A percentile compares a stretch with the other conserved stretches of the same genome.
Evolutionary conservation across 2,329 filamentous ascomycete genomes (phyloP).

Genomic region (Lachnellula arida): DNA sequence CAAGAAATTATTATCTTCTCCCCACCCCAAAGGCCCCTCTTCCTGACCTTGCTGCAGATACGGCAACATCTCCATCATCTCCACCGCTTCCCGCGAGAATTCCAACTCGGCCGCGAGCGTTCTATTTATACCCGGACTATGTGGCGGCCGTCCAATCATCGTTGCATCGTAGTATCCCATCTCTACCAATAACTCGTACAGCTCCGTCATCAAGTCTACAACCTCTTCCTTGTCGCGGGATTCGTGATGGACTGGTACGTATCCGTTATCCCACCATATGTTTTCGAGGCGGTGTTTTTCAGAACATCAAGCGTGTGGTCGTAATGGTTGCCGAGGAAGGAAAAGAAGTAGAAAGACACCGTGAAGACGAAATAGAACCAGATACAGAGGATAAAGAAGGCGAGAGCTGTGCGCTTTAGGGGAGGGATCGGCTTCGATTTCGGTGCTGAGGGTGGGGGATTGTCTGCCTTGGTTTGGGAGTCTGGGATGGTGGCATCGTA

Average conservation of each 20-base stretch:
- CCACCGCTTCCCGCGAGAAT: constrained; percentile 6
- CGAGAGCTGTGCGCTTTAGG: background rate
- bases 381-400: background rate
- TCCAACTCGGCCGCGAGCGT: constrained; percentile 7
- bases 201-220: constrained; percentile 10
- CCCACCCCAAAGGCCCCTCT: background rate
- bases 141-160: constrained; percentile 3
- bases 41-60: constrained; percentile 7
- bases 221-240: constrained; percentile 3
- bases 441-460: background rate
- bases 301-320: background rate
- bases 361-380: background rate
- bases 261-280: background rate
- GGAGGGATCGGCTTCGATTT: background rate
- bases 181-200: constrained; percentile 14
- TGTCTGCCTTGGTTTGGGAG: background rate
- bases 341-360: background rate
- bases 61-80: constrained; percentile 15
- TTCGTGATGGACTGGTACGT: background rate
- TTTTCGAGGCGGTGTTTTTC: background rate
- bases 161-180: constrained; percentile 14
- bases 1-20: constrained; percentile 6
- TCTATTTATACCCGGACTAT: constrained; percentile 8
- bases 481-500: background rate
- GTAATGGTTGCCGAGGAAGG: background rate